Evolutionary conservation across 352 stramenopile species (phyloP).

Genomic region (Globisporangium perplexum): DNA sequence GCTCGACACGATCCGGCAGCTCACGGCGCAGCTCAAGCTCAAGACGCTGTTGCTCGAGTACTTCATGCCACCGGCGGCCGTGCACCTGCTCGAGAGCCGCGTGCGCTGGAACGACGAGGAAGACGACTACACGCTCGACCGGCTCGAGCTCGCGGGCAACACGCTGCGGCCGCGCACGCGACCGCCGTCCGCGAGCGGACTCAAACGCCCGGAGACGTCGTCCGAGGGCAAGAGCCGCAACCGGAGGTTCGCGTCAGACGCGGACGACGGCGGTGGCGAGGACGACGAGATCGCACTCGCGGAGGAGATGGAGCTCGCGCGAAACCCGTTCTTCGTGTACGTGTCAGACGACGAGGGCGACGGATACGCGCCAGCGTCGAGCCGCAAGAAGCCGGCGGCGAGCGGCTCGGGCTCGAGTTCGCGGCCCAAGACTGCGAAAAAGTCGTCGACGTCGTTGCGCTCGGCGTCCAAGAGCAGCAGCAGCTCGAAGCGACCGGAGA

Average conservation of each 20-base stretch:
- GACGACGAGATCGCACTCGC: conserved; percentile 64
- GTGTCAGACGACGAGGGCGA: conserved; percentile 77
- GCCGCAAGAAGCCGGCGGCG: conserved; percentile 29
- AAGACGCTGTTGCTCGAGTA: conserved; percentile 92
- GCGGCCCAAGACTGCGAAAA: conserved; percentile 59
- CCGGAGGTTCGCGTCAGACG: conserved; percentile 33
- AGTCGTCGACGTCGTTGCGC: conserved; percentile 26
- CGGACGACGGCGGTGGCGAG: conserved; percentile 24
- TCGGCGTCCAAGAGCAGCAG: conserved; percentile 20
- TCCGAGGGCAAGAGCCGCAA: conserved; percentile 46
- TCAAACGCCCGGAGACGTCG: conserved; percentile 64
- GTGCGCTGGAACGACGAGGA: conserved; percentile 73
- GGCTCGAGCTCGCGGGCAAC: conserved; percentile 74
- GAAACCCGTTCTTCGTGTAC: conserved; percentile 83
- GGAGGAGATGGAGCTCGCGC: conserved; percentile 61
- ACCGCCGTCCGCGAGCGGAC: conserved; percentile 60
- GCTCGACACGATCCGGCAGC: conserved; percentile 93
- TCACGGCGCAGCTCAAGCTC: conserved; percentile 95
- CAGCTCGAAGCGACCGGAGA: conserved; percentile 49
- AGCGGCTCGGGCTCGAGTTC: conserved; percentile 3
- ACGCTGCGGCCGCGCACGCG: conserved; percentile 52
- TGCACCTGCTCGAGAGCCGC: conserved; percentile 47
- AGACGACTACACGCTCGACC: conserved; percentile 62
- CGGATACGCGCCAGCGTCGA: conserved; percentile 62
- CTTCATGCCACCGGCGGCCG: conserved; percentile 80